Percentiles rank a stretch among this genome's conserved stretches.
Evolutionary conservation across 345 rosid species (phyloP).

Genomic region (Corchorus capsularis): DNA sequence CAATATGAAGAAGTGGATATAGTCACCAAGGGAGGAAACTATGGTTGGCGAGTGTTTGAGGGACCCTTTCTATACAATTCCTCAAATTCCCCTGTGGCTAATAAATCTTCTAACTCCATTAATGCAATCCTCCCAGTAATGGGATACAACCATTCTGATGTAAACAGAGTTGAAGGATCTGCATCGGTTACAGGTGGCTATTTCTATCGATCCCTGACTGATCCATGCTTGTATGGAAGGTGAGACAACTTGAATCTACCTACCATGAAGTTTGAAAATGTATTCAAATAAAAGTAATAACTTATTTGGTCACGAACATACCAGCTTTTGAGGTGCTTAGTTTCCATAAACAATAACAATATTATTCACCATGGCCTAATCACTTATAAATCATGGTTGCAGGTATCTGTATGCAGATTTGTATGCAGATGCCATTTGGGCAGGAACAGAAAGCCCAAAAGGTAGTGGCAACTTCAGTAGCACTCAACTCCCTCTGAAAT

Average conservation of each 20-base stretch:
- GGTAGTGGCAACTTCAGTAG: constrained; percentile 36
- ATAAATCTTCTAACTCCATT: constrained; percentile 34
- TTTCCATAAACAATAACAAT: background rate
- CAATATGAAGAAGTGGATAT: constrained; percentile 57
- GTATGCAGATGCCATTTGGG: constrained; percentile 35
- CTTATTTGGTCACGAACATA: background rate
- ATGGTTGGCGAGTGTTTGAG: constrained; percentile 57
- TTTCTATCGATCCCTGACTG: constrained; percentile 48
- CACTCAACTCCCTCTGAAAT: constrained; percentile 20
- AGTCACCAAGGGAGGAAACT: constrained; percentile 60
- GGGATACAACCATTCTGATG: constrained; percentile 53
- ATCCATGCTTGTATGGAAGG: constrained; percentile 63
- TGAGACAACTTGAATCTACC: constrained; percentile 21
- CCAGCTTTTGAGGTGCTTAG: background rate
- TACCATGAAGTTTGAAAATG: background rate
- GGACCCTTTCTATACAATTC: constrained; percentile 37
- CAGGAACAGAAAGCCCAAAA: constrained; percentile 33
- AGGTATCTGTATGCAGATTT: constrained; percentile 40
- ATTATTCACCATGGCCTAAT: background rate
- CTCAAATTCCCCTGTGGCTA: constrained; percentile 36
- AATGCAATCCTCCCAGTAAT: constrained; percentile 52
- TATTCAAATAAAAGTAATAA: background rate
- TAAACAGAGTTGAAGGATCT: constrained; percentile 42
- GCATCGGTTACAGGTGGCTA: constrained; percentile 59
- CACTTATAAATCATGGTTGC: background rate